Base-by-base conservation (phyloP, 106 monocot genomes). In the Dactylorhiza incarnata region DNA sequence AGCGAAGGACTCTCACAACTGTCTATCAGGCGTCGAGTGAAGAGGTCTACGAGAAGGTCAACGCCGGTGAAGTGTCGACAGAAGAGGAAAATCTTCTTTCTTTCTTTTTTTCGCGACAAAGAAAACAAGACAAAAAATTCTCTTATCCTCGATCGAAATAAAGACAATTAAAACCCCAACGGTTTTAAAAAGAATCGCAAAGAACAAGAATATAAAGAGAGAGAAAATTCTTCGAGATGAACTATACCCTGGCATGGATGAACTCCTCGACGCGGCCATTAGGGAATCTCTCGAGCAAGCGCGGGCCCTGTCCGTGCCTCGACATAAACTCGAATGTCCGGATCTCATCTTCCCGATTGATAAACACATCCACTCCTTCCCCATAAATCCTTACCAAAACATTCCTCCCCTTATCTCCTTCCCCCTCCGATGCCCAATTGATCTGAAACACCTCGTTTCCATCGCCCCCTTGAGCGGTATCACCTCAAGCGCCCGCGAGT, bases 361-460 rank as follows among this genome's bases (percentile, higher is more conserved):
- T 92, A 77, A 95, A 95, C 17, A 86, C 78, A 8, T 89, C 95
- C 43, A 89, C 89, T 9, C 91, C 95, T 55, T 89, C 89, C 9
- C 94, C 94, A 78, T 91, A 95, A 54, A 92, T 81, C 84, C 95
- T 73, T 4, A 95, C 77, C 48, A 91, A 80, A 25, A 91, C 89
- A 79, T 84, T 83, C 74, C 89, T 37, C 81, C 83, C 81, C 74
- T 85, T 37, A 19, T 22, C 20, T 17, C 75, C 61, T 11, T 72
- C 19, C 59, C 74, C 77, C 45, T 47, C 52, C 6, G 84, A 72
- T 11, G 77, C 77, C 95, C 95, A 96, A n/a, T 78, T 84, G 81
- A 96, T 80, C 81, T 93, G 87, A 77, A 87, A 96, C 7, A 96
- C 87, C 84, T 88, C 79, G 81, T 96, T 96, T 9, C 93, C 93